Evolutionary conservation across 2,329 filamentous ascomycete species (phyloP).

Genomic region (Aspergillus persii): DNA sequence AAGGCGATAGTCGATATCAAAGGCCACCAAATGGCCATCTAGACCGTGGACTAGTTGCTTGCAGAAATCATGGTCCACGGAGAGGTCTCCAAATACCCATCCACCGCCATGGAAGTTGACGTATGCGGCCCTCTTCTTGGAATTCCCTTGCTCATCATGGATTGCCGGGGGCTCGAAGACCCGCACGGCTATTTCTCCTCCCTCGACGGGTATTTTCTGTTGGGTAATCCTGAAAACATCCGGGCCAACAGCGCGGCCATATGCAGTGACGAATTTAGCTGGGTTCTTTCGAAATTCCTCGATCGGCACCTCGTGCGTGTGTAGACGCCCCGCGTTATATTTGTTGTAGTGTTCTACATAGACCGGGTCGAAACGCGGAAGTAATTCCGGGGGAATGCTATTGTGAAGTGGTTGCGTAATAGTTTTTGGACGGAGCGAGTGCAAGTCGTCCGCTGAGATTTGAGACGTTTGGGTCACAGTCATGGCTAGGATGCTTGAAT

Average conservation of each 20-base stretch:
- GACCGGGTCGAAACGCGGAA: constrained; percentile 39
- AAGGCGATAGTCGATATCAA: constrained; percentile 47
- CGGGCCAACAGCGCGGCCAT: constrained; percentile 38
- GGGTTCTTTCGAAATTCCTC: constrained; percentile 41
- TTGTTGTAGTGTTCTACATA: constrained; percentile 45
- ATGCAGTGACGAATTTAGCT: constrained; percentile 36
- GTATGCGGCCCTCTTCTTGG: constrained; percentile 38
- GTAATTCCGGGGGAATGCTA: constrained; percentile 39
- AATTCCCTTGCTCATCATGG: constrained; percentile 22
- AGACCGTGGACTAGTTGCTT: constrained; percentile 39
- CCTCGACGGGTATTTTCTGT: constrained; percentile 40
- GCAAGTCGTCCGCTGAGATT: constrained; percentile 19
- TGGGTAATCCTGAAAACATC: constrained; percentile 41
- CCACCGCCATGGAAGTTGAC: constrained; percentile 44
- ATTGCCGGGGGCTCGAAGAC: constrained; percentile 39
- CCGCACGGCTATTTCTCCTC: constrained; percentile 40
- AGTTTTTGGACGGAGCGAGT: constrained; percentile 22
- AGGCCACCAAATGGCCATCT: constrained; percentile 40
- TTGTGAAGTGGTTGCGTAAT: constrained; percentile 40
- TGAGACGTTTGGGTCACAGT: constrained; percentile 12
- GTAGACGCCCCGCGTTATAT: constrained; percentile 41
- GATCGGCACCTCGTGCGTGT: constrained; percentile 44
- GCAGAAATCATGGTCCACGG: constrained; percentile 41
- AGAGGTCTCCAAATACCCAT: constrained; percentile 45
- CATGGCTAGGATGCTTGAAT: background rate